Evolutionary conservation across 768 basidiomycete genomes (phyloP).

Genomic region (Lentinula raphanica): DNA sequence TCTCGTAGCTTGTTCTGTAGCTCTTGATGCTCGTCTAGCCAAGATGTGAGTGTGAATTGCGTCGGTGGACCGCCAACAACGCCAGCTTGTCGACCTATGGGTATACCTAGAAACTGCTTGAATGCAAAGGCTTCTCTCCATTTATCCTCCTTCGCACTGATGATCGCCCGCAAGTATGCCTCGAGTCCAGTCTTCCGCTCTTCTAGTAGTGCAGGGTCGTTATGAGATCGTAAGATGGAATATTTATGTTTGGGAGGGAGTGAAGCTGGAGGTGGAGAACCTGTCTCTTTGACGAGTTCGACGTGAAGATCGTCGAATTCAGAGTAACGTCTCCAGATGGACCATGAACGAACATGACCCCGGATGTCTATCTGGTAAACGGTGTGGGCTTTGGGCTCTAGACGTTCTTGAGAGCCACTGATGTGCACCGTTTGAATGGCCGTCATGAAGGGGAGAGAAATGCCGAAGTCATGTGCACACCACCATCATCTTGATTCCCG

Average conservation of each 20-base stretch:
- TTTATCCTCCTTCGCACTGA: slow-evolving; percentile 72
- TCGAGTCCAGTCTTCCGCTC: slow-evolving; percentile 78
- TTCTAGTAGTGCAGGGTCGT: slow-evolving; percentile 60
- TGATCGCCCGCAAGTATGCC: slow-evolving; percentile 78
- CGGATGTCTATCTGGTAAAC: slow-evolving; percentile 82
- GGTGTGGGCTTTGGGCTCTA: slow-evolving; percentile 68
- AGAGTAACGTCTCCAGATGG: slow-evolving; percentile 91
- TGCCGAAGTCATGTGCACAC: neutral
- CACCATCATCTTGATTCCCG: too few species aligned
- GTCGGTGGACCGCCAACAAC: slow-evolving; percentile 23
- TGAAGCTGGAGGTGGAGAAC: slow-evolving; percentile 69
- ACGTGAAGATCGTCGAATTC: slow-evolving; percentile 87
- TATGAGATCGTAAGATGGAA: slow-evolving; percentile 56
- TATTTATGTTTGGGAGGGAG: slow-evolving; percentile 84
- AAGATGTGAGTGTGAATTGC: slow-evolving; percentile 70
- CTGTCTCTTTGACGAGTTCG: slow-evolving; percentile 75
- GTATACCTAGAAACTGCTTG: slow-evolving; percentile 83
- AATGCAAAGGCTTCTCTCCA: slow-evolving; percentile 82
- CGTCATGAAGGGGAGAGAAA: slow-evolving; percentile 37
- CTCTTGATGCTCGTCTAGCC: slow-evolving; percentile 87
- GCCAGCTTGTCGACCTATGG: slow-evolving; percentile 51
- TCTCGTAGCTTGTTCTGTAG: slow-evolving; percentile 73
- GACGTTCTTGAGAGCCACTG: slow-evolving; percentile 62
- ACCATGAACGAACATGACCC: slow-evolving; percentile 88
- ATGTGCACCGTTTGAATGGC: slow-evolving; percentile 76